Evolutionary conservation across 139 green algal genomes (phyloP), one percentile per base, ranked within the genome.

Genomic region (Tetraselmis chui): DNA sequence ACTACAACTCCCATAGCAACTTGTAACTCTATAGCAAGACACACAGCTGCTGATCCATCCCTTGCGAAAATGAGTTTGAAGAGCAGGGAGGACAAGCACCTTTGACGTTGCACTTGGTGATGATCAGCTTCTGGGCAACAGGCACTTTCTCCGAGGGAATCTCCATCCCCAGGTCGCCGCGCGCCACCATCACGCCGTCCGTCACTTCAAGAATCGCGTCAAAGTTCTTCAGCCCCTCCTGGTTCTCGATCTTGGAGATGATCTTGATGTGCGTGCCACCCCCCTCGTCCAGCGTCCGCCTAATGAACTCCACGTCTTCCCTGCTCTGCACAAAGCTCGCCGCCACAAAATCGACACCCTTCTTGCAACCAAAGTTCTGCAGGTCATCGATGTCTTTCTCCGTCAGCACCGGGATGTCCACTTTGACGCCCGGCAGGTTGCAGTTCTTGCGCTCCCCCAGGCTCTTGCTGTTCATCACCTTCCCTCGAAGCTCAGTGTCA

Each of bases 391-490:
- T 76, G 86, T 94, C 90, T 79, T 88, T 86, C 29, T 82, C 75
- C 30, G 76, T 80, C 32, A 83, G 81, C 59, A 86, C 76, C 85
- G 29, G 85, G 2, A 92, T 76, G 82, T 92, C 86, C 29, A 90
- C 88, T 26, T 87, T 81, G 11, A 90, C 89, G 1, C 90, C 92
- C 0, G 93, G 93, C 75, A 96, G 85, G 86, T 95, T 95, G 87
- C 90, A 91, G 84, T 96, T 96, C 87, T 96, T 96, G 75, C 91
- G 88, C 88, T 96, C 88, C 25, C 87, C 89, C 77, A 92, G 85
- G 59, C 83, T 87, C 81, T 92, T 85, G 25, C 28, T 89, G 84
- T 89, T 90, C 28, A 90, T 76, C 2, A 88, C 84, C 0, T 29
- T 30, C 1, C 85, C 89, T 79, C 84, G 77, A 30, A 92, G 82